Base-by-base conservation (phyloP, 2,329 filamentous ascomycete species). In the Proliferodiscus dingleyae region DNA sequence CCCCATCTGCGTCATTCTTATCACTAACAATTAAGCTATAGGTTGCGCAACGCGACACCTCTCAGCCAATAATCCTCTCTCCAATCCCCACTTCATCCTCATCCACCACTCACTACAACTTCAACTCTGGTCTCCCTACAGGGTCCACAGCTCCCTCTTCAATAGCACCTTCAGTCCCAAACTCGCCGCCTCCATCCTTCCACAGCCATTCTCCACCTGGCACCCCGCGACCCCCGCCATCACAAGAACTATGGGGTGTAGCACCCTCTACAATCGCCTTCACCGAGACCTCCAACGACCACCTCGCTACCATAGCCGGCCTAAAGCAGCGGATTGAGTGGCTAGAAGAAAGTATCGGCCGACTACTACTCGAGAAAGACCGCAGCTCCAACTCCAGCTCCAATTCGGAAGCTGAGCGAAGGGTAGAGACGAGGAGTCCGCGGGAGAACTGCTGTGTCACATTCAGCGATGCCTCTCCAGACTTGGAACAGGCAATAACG, bases 291-390 rank as follows among this genome's bases (percentile, higher is more conserved):
- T 46, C 36, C n/a, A 57, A 56, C 29, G 52, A 57, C 47, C 52
- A 56, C 1, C 36, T 58, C 1, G 41, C 47, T 2, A 56, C 51
- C 8, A 54, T 61, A 6, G 46, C 47, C 11, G 47, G 50, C 2
- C 33, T 61, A 24, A 56, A 55, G 33, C 47, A 50, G 37, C 49
- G 58, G 15, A 52, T 61, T 9, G 55, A 60, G 39, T 55, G 55
- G 43, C 44, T 61, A 15, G 59, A 61, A 37, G 59, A 61, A 38
- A 49, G 43, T 16, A 52, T 61, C 15, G 59, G 59, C 2, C 46
- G 50, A 8, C 39, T 61, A 4, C 43, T 61, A 16, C 19, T 52
- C 22, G 37, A 46, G 28, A 43, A 11, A 21, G 47, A 52, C 33
- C 21, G 44, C n/a, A 16, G 15, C 16, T 28, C 15, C 18, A 10